Percentiles rank a stretch among this genome's conserved stretches.
phyloP scores from a whole-genome alignment of 129 eudicot species.

The Flaveria linearis region DNA sequence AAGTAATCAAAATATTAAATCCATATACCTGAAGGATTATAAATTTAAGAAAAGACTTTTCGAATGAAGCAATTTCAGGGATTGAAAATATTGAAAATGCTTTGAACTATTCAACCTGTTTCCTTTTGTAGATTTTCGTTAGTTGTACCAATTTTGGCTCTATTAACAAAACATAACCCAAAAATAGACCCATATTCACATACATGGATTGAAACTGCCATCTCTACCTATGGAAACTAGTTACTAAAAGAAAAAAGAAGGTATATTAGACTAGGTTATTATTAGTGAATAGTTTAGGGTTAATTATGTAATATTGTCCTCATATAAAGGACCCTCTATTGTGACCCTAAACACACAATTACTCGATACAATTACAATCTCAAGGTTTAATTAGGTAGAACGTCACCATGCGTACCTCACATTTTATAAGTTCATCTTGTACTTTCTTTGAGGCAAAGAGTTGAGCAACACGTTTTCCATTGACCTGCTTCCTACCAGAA shows the following conservation, averaged over 20 bases:
- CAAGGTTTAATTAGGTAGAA: not conserved
- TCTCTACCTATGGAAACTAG: not conserved
- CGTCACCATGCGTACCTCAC: slow-evolving; percentile 53
- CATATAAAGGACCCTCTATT: too few species aligned
- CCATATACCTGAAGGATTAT: not conserved
- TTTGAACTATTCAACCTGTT: not conserved
- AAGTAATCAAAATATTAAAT: not conserved
- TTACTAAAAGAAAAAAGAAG: not conserved
- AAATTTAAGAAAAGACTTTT: not conserved
- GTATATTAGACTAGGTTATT: too few species aligned
- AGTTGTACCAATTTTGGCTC: not conserved
- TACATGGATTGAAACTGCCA: not conserved
- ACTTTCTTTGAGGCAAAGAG: slow-evolving; percentile 73
- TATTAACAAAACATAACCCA: not conserved
- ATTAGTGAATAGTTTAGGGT: too few species aligned
- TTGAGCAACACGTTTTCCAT: slow-evolving; percentile 64
- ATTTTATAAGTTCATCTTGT: slow-evolving; percentile 62
- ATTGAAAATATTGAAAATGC: not conserved
- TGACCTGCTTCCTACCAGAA: slow-evolving; percentile 53
- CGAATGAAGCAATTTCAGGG: not conserved
- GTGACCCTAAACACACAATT: too few species aligned
- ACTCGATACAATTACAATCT: too few species aligned
- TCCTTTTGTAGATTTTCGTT: not conserved
- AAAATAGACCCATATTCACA: not conserved
- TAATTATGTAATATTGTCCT: too few species aligned